Conservation (phyloP, 352 stramenopile species). For the Thalassiosira ordinaria region DNA sequence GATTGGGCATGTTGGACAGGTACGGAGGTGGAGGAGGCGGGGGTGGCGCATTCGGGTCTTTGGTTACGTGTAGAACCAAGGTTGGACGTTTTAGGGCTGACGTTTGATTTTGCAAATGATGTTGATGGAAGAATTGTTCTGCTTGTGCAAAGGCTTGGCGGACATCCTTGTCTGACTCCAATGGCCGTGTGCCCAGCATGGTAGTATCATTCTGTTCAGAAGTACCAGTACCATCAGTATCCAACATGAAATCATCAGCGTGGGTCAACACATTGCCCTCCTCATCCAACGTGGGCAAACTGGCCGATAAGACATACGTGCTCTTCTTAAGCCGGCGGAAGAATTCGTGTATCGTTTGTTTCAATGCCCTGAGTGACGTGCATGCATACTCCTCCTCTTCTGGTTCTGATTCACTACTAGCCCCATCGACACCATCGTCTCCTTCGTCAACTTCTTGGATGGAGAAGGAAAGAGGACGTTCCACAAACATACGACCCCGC, state of each 20-base stretch:
- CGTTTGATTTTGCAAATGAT: conserved; percentile 22
- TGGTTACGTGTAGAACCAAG: conserved; percentile 73
- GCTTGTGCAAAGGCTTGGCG: conserved; percentile 67
- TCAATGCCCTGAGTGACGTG: conserved; percentile 68
- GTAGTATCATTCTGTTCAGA: conserved; percentile 3
- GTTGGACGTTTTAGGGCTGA: conserved; percentile 71
- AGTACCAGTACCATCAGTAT: conserved; percentile 11
- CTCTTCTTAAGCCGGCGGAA: conserved; percentile 77
- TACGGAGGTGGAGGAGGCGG: conserved; percentile 68
- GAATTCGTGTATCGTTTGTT: conserved; percentile 76
- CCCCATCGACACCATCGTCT: background rate
- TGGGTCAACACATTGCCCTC: conserved; percentile 65
- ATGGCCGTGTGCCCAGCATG: conserved; percentile 48
- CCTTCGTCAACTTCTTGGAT: background rate
- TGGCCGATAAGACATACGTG: conserved; percentile 76
- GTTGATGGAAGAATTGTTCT: conserved; percentile 69
- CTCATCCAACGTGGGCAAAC: conserved; percentile 63
- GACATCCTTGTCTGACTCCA: conserved; percentile 78
- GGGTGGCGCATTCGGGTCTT: conserved; percentile 80
- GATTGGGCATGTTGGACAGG: conserved; percentile 74
- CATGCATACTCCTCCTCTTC: conserved; percentile 31
- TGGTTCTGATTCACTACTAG: conserved; percentile 13
- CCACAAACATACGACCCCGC: conserved; percentile 80
- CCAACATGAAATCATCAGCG: conserved; percentile 24
- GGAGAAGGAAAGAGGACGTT: conserved; percentile 40